Conservation (phyloP, 2,329 filamentous ascomycete genomes). For the Nannizziopsis barbatae region DNA sequence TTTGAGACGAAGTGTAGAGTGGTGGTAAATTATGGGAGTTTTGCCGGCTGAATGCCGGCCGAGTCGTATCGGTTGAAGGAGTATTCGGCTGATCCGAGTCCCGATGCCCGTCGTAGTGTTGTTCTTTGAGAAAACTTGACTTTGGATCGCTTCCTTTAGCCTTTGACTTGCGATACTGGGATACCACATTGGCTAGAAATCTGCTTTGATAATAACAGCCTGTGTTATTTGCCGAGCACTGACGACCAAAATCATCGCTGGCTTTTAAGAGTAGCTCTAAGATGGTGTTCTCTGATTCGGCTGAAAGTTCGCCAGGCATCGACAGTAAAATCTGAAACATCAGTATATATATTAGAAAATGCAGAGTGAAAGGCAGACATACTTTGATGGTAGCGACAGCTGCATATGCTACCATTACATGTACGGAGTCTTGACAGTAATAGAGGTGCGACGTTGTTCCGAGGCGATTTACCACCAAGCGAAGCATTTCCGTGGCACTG, state of each 20-base stretch:
- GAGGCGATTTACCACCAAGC: conserved; percentile 22
- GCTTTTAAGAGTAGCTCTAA: conserved; percentile 15
- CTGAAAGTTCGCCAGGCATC: conserved; percentile 14
- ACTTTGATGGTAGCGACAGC: conserved; percentile 32
- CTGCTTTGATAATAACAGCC: conserved; percentile 17
- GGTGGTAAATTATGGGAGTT: not conserved
- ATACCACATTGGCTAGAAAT: conserved; percentile 18
- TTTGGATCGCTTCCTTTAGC: conserved; percentile 3
- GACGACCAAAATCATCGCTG: conserved; percentile 15
- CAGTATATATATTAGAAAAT: not conserved
- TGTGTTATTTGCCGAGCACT: conserved; percentile 15
- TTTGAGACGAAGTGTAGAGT: not conserved
- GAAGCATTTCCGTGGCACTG: conserved; percentile 26
- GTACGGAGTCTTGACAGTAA: conserved; percentile 35
- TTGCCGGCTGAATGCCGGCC: not conserved
- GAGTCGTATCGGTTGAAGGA: not conserved
- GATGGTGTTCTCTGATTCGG: conserved; percentile 14
- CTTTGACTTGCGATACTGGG: conserved; percentile 17
- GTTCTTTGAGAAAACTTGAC: conserved; percentile 9
- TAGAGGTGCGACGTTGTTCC: conserved; percentile 25
- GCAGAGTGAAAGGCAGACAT: not conserved
- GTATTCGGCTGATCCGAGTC: conserved; percentile 1
- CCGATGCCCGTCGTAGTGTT: conserved; percentile 4
- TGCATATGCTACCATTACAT: conserved; percentile 36
- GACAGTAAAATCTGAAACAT: conserved; percentile 15